Percentiles rank a stretch among this genome's conserved stretches.
These are phyloP conservation scores for Flagelloscypha sp. DNA, from an alignment of 768 basidiomycete species.

Conservation along the genomic window DNA sequence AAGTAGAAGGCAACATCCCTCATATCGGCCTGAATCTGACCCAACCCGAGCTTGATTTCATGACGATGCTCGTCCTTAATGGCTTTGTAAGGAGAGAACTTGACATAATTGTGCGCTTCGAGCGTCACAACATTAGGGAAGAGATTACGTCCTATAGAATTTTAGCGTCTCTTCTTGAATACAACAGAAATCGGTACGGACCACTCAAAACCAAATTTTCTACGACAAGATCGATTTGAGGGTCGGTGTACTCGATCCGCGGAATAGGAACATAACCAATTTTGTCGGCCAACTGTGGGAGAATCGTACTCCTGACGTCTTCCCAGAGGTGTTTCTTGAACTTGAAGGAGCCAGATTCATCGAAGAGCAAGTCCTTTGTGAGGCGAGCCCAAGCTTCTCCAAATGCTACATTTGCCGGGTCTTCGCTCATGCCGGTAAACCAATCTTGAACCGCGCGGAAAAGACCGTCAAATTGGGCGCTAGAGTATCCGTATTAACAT, in stretches of 20 bases:
- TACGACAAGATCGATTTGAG: constrained; percentile 77
- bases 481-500: constrained; percentile 41
- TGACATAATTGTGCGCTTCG: constrained; percentile 75
- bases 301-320: constrained; percentile 75
- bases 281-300: constrained; percentile 72
- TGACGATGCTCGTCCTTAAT: constrained; percentile 57
- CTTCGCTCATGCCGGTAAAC: constrained; percentile 80
- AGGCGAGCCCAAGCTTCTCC: constrained; percentile 78
- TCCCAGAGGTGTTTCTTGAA: constrained; percentile 89
- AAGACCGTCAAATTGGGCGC: constrained; percentile 71
- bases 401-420: constrained; percentile 67
- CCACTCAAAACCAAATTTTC: constrained; percentile 87
- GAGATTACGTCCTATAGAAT: constrained; percentile 84
- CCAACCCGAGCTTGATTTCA: constrained; percentile 64
- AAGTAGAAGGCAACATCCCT: constrained; percentile 90
- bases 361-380: constrained; percentile 76
- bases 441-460: constrained; percentile 66
- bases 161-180: too few relatives aligned
- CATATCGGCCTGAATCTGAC: constrained; percentile 91
- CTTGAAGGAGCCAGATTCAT: constrained; percentile 52
- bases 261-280: constrained; percentile 85
- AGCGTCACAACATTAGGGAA: constrained; percentile 72
- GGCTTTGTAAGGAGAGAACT: constrained; percentile 69
- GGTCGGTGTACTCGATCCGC: constrained; percentile 88
- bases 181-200: too few relatives aligned